Conservation (phyloP, 202 grass and related monocot genomes). For the Panicum virgatum region DNA sequence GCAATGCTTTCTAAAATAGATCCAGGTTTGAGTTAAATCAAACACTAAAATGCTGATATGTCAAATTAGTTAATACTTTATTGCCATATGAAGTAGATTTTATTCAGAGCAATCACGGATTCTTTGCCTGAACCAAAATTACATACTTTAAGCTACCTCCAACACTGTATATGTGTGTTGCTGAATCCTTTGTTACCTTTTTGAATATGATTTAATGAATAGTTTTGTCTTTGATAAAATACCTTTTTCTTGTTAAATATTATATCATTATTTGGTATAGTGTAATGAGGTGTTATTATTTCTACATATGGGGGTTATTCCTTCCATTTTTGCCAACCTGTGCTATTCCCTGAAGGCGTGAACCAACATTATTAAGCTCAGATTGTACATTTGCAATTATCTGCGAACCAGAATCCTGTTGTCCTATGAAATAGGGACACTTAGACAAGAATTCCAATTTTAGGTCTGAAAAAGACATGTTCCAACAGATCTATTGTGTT, state of each 20-base stretch:
- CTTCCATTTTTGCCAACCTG: conserved; percentile 17
- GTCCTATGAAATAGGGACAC: background rate
- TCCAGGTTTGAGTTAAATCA: too few species aligned
- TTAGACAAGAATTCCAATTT: background rate
- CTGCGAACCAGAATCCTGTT: background rate
- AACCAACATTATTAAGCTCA: too few species aligned
- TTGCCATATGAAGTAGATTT: too few species aligned
- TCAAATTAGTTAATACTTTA: too few species aligned
- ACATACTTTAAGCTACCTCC: too few species aligned
- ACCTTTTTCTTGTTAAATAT: background rate
- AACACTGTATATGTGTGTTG: too few species aligned
- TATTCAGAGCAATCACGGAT: too few species aligned
- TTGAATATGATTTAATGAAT: too few species aligned
- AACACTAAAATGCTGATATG: too few species aligned
- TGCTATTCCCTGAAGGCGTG: background rate
- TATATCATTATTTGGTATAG: background rate
- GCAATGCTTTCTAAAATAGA: too few species aligned
- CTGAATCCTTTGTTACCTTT: too few species aligned
- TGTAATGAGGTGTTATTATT: background rate
- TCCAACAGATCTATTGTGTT: background rate
- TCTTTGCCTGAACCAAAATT: too few species aligned
- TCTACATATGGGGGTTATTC: conserved; percentile 9
- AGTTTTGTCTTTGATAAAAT: conserved; percentile 2
- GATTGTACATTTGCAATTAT: background rate
- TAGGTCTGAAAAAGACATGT: background rate